Percentiles rank a stretch among this genome's conserved stretches.
phyloP scores from a whole-genome alignment of 257 asterid genomes.

The Galeopsis tetrahit region DNA sequence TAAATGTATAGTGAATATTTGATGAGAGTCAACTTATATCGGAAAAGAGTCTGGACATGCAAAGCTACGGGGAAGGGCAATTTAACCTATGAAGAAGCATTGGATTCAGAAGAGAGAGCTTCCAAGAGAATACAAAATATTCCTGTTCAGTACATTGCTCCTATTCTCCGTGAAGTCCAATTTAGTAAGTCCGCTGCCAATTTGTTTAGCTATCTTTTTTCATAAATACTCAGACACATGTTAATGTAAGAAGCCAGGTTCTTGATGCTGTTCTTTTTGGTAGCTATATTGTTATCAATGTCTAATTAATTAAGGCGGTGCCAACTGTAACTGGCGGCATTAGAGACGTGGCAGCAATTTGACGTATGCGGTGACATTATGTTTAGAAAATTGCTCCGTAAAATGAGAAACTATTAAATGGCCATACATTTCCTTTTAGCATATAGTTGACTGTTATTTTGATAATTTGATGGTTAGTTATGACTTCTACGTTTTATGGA shows the following conservation, averaged over 20 bases:
- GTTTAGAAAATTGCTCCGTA: constrained; percentile 18
- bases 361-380: constrained; percentile 25
- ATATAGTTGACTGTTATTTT: constrained; percentile 9
- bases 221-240: not conserved
- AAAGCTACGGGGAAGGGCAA: constrained; percentile 82
- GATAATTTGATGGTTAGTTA: constrained; percentile 24
- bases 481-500: constrained; percentile 17
- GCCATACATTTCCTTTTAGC: constrained; percentile 23
- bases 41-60: constrained; percentile 84
- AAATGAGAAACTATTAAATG: constrained; percentile 13
- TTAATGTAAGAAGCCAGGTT: constrained; percentile 15
- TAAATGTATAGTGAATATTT: constrained; percentile 71
- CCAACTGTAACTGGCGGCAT: constrained; percentile 28
- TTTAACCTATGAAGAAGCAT: constrained; percentile 92
- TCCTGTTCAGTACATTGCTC: constrained; percentile 62
- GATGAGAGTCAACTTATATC: constrained; percentile 75
- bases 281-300: constrained; percentile 27
- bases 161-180: constrained; percentile 79
- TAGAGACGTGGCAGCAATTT: not conserved
- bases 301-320: constrained; percentile 13
- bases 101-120: constrained; percentile 77
- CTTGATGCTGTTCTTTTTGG: constrained; percentile 29
- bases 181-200: constrained; percentile 61
- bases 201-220: constrained; percentile 16
- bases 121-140: constrained; percentile 62